Percentiles rank a stretch among this genome's conserved stretches.
Conservation (phyloP, 495 filamentous ascomycete genomes). For the Beverwykella pulmonaria region DNA sequence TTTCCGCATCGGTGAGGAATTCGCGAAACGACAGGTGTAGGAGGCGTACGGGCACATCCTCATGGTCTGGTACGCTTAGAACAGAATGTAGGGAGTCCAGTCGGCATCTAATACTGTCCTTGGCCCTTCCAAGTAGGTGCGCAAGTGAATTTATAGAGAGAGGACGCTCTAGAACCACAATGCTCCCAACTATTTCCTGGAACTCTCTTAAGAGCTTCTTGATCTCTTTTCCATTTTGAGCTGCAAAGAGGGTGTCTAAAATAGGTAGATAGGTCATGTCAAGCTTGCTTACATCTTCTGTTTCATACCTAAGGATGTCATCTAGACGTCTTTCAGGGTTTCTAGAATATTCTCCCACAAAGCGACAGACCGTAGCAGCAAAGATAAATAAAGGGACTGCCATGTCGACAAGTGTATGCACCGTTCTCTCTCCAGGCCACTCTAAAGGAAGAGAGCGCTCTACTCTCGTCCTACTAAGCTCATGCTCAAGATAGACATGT, state of each 20-base stretch:
- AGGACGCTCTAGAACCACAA: constrained; percentile 38
- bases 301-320: background rate
- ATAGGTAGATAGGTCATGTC: constrained; percentile 13
- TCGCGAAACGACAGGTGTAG: constrained; percentile 59
- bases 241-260: background rate
- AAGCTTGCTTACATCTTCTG: background rate
- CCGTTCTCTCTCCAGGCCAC: constrained; percentile 49
- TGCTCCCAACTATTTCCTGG: constrained; percentile 40
- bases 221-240: background rate
- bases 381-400: constrained; percentile 46
- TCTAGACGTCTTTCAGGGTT: constrained; percentile 22
- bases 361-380: constrained; percentile 38
- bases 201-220: background rate
- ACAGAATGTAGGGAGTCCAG: constrained; percentile 42
- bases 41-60: constrained; percentile 43
- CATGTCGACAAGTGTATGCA: constrained; percentile 44
- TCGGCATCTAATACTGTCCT: constrained; percentile 15
- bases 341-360: constrained; percentile 9
- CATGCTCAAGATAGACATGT: constrained; percentile 37
- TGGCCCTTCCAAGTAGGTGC: constrained; percentile 26
- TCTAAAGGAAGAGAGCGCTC: background rate
- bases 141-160: constrained; percentile 42
- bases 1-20: constrained; percentile 51
- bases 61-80: constrained; percentile 44
- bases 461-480: constrained; percentile 18